These are phyloP conservation scores for Xerocomus brunneocitrinus DNA, from an alignment of 768 basidiomycete species.

Conservation along the genomic window DNA sequence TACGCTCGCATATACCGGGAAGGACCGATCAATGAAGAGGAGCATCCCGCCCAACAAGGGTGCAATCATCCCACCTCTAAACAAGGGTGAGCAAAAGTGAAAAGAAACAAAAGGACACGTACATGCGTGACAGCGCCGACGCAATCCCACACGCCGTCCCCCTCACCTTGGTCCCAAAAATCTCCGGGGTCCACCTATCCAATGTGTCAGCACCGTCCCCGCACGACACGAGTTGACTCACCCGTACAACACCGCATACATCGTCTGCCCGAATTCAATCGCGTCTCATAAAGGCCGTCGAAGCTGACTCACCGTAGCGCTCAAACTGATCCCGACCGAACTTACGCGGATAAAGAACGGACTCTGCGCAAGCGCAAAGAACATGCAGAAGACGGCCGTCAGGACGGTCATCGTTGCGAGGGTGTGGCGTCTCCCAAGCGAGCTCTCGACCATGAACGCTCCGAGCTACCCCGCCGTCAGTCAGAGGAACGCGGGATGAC, in stretches of 20 bases:
- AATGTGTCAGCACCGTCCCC: background rate
- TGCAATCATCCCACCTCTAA: slow-evolving; percentile 85
- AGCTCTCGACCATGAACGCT: slow-evolving; percentile 72
- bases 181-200: slow-evolving; percentile 73
- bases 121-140: slow-evolving; percentile 82
- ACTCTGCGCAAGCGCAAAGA: slow-evolving; percentile 58
- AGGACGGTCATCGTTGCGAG: slow-evolving; percentile 70
- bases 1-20: slow-evolving; percentile 76
- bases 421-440: slow-evolving; percentile 67
- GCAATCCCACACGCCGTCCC: slow-evolving; percentile 89
- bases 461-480: slow-evolving; percentile 52
- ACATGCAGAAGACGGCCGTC: slow-evolving; percentile 69
- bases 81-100: background rate
- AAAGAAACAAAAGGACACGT: slow-evolving; percentile 23
- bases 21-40: slow-evolving; percentile 57
- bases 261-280: slow-evolving; percentile 41
- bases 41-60: slow-evolving; percentile 74
- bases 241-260: slow-evolving; percentile 88
- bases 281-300: background rate
- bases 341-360: slow-evolving; percentile 59
- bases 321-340: slow-evolving; percentile 73
- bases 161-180: slow-evolving; percentile 79
- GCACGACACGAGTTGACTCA: background rate
- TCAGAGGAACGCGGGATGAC: background rate
- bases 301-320: slow-evolving; percentile 46